Conservation (phyloP, 305 asterid species). For the Salvia sclarea region DNA sequence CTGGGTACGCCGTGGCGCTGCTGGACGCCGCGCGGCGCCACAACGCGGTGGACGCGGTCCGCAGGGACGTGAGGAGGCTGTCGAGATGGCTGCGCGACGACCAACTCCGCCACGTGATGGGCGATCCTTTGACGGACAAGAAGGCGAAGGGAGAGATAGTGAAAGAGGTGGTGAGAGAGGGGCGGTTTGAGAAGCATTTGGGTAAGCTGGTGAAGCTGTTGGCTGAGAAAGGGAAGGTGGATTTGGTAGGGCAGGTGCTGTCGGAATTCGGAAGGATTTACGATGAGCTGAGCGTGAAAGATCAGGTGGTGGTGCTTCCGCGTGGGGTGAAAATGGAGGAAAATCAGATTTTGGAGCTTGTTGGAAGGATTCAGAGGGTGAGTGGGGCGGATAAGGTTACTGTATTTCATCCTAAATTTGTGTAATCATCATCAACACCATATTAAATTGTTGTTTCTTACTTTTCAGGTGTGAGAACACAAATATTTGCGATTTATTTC, state of each 20-base stretch:
- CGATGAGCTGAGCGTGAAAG: constrained; percentile 14
- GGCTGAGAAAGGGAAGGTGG: constrained; percentile 33
- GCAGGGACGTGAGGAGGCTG: constrained; percentile 33
- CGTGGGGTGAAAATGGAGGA: constrained; percentile 32
- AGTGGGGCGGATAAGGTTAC: constrained; percentile 47
- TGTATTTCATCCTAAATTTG: constrained; percentile 3
- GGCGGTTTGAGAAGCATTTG: constrained; percentile 36
- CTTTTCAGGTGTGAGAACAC: too few species aligned
- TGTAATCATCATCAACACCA: too few species aligned
- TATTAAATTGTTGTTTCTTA: too few species aligned
- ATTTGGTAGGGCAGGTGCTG: constrained; percentile 29
- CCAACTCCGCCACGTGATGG: constrained; percentile 1
- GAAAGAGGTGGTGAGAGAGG: constrained; percentile 28
- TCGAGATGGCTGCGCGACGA: constrained; percentile 31
- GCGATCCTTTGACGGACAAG: background rate
- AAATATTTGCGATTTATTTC: too few species aligned
- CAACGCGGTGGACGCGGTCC: constrained; percentile 25
- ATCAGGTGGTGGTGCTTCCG: constrained; percentile 34
- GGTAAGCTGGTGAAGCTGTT: constrained; percentile 35
- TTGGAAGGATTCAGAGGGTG: constrained; percentile 37
- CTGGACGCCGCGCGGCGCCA: constrained; percentile 33
- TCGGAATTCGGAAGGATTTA: constrained; percentile 37
- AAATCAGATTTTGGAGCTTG: constrained; percentile 34
- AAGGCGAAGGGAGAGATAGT: constrained; percentile 26
- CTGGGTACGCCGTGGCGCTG: constrained; percentile 45